Base-by-base conservation (phyloP, 2,329 filamentous ascomycete species). In the Fusarium oligoseptatum region DNA sequence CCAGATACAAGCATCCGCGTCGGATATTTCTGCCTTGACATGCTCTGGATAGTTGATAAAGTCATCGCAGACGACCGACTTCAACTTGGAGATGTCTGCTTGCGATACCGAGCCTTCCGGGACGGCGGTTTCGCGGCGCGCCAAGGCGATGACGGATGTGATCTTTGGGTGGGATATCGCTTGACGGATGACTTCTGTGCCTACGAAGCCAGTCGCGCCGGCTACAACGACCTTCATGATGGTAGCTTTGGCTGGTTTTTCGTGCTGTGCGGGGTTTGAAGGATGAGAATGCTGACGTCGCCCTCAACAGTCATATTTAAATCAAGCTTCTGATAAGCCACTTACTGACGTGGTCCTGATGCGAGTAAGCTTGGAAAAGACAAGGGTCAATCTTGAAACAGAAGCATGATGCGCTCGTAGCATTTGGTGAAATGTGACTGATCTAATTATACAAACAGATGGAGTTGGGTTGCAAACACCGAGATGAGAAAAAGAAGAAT, bases 1-100 rank as follows among this genome's bases (percentile, higher is more conserved):
- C 85, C 85, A 86, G 52, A 87, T 84, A 34, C 85, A 87, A 8
- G 82, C 85, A 24, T 82, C 79, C 1, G 86, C 86, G 2, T 81
- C 84, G 1, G 81, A 68, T 4, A 88, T 77, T 34, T 84, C 83
- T 6, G 76, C 77, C 70, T 82, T 85, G 2, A 83, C 81, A 1
- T 80, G 75, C 2, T 85, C 83, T 0, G 84, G 70, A 63, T 87
- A 87, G 9, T 81, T 77, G 14, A 74, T 76, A 37, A 86, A 87
- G 72, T 87, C 83, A 1, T 81, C 66, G 43, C 84, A 76, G 1
- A 83, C 73, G 15, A 87, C 80, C 10, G 80, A 83, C 57, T 81
- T 84, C 5, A 87, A 73, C 75, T 87, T 88, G 6, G 76, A 66
- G 2, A 73, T 39, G 14, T 84, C 80, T 8, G 77, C 73, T 4